Evolutionary conservation across 768 basidiomycete species (phyloP).

Genomic region (Galerina marginata): DNA sequence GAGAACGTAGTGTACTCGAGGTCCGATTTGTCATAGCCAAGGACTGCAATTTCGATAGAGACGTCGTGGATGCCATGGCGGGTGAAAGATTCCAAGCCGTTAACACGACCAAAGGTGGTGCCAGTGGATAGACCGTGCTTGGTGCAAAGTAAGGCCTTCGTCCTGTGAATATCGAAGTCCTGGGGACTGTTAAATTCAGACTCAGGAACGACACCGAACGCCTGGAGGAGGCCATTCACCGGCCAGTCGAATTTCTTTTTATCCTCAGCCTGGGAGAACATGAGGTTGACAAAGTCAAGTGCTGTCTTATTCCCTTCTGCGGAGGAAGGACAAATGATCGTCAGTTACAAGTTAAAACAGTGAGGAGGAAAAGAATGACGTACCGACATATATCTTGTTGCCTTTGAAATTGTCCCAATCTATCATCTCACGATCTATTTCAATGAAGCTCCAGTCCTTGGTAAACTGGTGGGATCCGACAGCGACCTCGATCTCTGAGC

Average conservation of each 20-base stretch:
- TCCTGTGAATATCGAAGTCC: not conserved
- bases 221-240: not conserved
- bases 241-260: not conserved
- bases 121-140: not conserved
- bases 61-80: conserved; percentile 9
- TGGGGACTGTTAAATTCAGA: conserved; percentile 18
- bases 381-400: conserved; percentile 35
- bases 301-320: not conserved
- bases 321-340: not conserved
- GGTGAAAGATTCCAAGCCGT: not conserved
- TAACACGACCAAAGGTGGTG: conserved; percentile 30
- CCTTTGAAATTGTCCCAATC: conserved; percentile 40
- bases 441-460: conserved; percentile 39
- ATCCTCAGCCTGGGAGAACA: not conserved
- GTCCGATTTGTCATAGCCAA: conserved; percentile 23
- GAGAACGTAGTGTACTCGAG: conserved; percentile 35
- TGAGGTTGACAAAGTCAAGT: not conserved
- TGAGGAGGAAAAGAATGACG: conserved; percentile 11
- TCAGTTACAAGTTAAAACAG: not conserved
- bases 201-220: not conserved
- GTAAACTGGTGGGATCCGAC: conserved; percentile 32
- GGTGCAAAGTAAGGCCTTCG: not conserved
- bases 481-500: conserved; percentile 24
- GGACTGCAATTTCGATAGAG: conserved; percentile 35
- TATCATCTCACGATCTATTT: conserved; percentile 33